Conservation (phyloP, 345 rosid species). For the Salix dunnii region DNA sequence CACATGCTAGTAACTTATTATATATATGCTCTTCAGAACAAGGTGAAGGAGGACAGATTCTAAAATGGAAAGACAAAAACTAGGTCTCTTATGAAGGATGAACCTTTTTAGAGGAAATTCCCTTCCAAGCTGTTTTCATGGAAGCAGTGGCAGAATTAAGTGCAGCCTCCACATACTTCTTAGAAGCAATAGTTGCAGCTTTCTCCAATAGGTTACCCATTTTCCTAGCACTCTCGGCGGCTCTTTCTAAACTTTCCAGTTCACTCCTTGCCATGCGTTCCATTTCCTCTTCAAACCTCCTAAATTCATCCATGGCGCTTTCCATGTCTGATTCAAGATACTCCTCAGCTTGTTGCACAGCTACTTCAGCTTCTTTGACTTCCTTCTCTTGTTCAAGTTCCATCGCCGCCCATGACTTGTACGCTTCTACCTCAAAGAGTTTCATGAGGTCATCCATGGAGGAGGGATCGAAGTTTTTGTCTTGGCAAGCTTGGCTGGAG, state of each 20-base stretch:
- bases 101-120: conserved; percentile 54
- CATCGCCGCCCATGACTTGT: conserved; percentile 74
- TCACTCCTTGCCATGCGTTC: conserved; percentile 48
- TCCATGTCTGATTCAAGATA: conserved; percentile 74
- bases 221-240: conserved; percentile 58
- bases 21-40: background rate
- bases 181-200: conserved; percentile 62
- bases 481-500: conserved; percentile 60
- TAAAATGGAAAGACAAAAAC: background rate
- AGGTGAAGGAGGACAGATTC: background rate
- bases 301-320: conserved; percentile 68
- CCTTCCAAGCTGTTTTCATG: conserved; percentile 73
- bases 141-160: conserved; percentile 73
- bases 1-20: background rate
- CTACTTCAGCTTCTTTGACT: conserved; percentile 42
- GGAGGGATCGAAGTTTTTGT: conserved; percentile 72
- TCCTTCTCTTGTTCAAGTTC: conserved; percentile 49
- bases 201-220: conserved; percentile 57
- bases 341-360: conserved; percentile 48
- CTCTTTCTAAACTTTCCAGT: conserved; percentile 38
- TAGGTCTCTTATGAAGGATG: conserved; percentile 54
- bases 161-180: conserved; percentile 69
- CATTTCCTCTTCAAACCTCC: conserved; percentile 67
- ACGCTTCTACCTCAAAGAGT: conserved; percentile 79
- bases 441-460: conserved; percentile 70